Conservation (phyloP, 2,329 filamentous ascomycete species). For the Didymella keratinophila region DNA sequence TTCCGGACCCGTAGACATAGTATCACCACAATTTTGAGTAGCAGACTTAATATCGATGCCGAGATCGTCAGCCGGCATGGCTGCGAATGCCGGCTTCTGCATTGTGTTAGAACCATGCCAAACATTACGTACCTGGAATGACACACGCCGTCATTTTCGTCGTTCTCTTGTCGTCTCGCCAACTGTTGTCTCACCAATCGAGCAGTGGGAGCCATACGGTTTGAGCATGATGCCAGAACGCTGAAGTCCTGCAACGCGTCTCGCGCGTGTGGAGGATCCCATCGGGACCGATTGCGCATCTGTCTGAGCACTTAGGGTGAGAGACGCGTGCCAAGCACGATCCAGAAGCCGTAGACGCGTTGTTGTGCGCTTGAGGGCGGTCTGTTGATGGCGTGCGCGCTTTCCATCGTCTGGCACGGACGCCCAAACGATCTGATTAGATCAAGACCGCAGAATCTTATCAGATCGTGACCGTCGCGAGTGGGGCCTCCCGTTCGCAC, state of each 20-base stretch:
- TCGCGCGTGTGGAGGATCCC: neutral
- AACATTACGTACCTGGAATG: no score
- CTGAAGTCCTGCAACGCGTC: no score
- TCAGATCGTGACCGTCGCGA: constrained; percentile 7
- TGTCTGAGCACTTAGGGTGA: neutral
- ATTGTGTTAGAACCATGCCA: no score
- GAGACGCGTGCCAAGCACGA: neutral
- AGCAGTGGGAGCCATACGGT: no score
- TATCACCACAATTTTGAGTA: no score
- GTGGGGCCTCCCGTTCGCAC: constrained; percentile 10
- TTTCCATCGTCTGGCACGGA: neutral
- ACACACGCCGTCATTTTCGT: no score
- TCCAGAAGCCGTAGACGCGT: constrained; percentile 2
- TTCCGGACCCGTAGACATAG: no score
- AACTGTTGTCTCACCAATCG: no score
- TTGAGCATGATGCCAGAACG: no score
- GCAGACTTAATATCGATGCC: no score
- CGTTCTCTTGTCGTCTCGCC: no score
- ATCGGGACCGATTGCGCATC: neutral
- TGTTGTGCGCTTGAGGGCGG: neutral
- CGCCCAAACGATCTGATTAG: constrained; percentile 3
- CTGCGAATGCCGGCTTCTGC: neutral
- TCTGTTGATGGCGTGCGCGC: constrained; percentile 6
- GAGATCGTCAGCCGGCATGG: neutral
- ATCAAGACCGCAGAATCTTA: constrained; percentile 10